Conservation (phyloP, 106 monocot species). For the Dendrobium nobile region DNA sequence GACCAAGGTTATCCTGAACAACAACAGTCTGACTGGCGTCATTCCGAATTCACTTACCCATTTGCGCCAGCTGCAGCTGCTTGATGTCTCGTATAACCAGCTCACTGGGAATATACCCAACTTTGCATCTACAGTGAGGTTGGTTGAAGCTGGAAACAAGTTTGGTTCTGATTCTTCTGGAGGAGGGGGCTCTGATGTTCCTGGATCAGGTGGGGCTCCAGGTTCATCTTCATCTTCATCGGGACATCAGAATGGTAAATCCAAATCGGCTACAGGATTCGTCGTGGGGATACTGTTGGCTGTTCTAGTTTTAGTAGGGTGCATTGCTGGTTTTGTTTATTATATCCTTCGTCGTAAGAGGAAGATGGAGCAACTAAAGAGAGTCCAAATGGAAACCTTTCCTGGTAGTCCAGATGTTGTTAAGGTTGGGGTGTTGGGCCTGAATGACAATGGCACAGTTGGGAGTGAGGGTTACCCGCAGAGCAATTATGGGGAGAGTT, state of each 20-base stretch:
- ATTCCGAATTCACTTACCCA: constrained; percentile 6
- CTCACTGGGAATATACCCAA: constrained; percentile 4
- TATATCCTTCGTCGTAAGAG: constrained; percentile 25
- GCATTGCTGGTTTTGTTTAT: constrained; percentile 19
- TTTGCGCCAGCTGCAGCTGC: constrained; percentile 4
- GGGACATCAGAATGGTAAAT: constrained; percentile 5
- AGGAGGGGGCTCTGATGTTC: neutral
- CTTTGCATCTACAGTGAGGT: constrained; percentile 19
- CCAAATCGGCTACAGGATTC: constrained; percentile 12
- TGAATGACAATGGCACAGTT: constrained; percentile 6
- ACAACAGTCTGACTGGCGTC: constrained; percentile 6
- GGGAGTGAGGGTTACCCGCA: constrained; percentile 33
- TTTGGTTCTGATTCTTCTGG: constrained; percentile 6
- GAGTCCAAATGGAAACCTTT: constrained; percentile 26
- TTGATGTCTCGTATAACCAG: constrained; percentile 11
- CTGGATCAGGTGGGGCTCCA: neutral
- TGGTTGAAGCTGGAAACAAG: constrained; percentile 38
- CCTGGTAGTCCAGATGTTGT: constrained; percentile 25
- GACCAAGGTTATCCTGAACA: constrained; percentile 12
- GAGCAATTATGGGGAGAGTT: constrained; percentile 15
- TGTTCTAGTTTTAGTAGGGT: constrained; percentile 23
- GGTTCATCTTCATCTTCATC: constrained; percentile 12
- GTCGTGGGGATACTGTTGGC: constrained; percentile 26
- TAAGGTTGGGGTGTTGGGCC: constrained; percentile 26
- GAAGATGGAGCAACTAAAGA: constrained; percentile 21